These are phyloP conservation scores for Fistulinella cinereoalba DNA, from an alignment of 1,284 basidiomycete species.

Conservation along the genomic window DNA sequence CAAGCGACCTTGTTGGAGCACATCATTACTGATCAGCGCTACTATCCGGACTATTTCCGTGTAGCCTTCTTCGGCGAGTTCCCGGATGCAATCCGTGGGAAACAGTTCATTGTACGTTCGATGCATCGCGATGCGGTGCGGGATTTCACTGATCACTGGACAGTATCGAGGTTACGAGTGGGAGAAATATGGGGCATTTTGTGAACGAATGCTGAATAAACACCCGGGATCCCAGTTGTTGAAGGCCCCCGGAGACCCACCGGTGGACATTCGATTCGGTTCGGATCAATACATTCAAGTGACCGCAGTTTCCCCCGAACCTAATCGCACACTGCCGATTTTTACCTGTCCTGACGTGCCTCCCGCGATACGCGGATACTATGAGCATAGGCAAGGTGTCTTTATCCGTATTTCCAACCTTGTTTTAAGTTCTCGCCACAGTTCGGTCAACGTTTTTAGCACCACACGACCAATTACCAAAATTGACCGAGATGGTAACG, in stretches of 20 bases:
- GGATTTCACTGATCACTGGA: constrained; percentile 5
- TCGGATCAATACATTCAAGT: constrained; percentile 87
- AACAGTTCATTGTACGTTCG: constrained; percentile 77
- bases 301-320: constrained; percentile 82
- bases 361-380: constrained; percentile 77
- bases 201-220: constrained; percentile 90
- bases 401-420: neutral
- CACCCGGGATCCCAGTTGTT: constrained; percentile 85
- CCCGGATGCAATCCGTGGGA: constrained; percentile 78
- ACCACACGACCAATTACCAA: constrained; percentile 70
- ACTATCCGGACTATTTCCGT: constrained; percentile 90
- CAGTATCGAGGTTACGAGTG: constrained; percentile 89
- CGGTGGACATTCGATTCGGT: constrained; percentile 79
- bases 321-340: constrained; percentile 73
- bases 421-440: constrained; percentile 30
- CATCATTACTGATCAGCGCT: constrained; percentile 78
- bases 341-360: constrained; percentile 88
- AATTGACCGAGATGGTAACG: constrained; percentile 55
- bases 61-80: constrained; percentile 93
- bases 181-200: constrained; percentile 87
- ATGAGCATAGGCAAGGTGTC: constrained; percentile 70
- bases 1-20: constrained; percentile 82
- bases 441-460: constrained; percentile 80
- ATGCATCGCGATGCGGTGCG: neutral
- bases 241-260: constrained; percentile 72